A percentile compares a stretch with the other conserved stretches of the same genome.
Conservation (phyloP, 495 filamentous ascomycete genomes). For the Penicillium ochrochloron region DNA sequence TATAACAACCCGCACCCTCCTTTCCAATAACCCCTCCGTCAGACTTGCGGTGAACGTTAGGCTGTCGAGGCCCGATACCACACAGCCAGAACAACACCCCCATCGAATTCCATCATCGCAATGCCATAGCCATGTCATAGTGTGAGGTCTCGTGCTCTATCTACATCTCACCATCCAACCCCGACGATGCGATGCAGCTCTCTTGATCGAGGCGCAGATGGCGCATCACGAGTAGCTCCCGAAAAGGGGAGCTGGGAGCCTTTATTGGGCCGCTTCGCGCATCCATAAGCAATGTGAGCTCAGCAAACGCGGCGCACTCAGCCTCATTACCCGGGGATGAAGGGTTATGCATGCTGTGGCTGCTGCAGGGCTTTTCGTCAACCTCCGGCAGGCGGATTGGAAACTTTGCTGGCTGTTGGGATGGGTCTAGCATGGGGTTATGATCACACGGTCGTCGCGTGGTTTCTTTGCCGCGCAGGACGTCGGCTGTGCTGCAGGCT, state of each 20-base stretch:
- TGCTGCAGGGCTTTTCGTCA: constrained; percentile 1
- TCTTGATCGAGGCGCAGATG: constrained; percentile 7
- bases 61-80: constrained; percentile 3
- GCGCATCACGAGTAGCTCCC: constrained; percentile 5
- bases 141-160: background rate
- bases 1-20: background rate
- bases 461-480: constrained; percentile 1
- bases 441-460: background rate
- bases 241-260: background rate
- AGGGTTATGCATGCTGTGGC: background rate
- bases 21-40: background rate
- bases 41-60: constrained; percentile 7
- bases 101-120: background rate
- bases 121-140: background rate
- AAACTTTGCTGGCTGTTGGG: background rate
- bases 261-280: background rate
- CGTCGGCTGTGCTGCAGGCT: background rate
- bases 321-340: background rate
- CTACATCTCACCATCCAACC: background rate
- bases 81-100: background rate
- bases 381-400: background rate
- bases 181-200: background rate
- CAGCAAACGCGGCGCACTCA: background rate
- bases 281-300: background rate
- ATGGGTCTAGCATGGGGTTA: background rate